Evolutionary conservation across 2,329 filamentous ascomycete species (phyloP).

Genomic region (Cladosporium sp.): DNA sequence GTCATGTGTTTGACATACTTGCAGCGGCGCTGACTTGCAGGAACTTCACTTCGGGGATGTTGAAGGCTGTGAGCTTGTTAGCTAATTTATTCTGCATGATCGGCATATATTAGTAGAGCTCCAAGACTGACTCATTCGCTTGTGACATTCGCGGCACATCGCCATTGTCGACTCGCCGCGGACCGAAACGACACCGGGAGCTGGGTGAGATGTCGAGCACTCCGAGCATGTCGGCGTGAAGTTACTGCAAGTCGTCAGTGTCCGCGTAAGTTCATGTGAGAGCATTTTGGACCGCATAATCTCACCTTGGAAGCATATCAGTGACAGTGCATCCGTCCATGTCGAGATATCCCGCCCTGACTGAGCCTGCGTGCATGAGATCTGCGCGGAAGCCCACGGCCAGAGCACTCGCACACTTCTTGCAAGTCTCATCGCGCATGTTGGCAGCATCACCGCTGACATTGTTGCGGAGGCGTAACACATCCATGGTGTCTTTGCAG

Average conservation of each 20-base stretch:
- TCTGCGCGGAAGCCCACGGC: slow-evolving; percentile 59
- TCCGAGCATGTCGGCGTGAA: slow-evolving; percentile 77
- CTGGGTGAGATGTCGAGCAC: slow-evolving; percentile 69
- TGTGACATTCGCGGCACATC: slow-evolving; percentile 77
- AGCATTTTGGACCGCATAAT: not conserved
- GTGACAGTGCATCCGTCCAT: slow-evolving; percentile 71
- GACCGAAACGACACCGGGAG: slow-evolving; percentile 68
- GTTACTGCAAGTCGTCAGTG: slow-evolving; percentile 52
- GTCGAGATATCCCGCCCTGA: slow-evolving; percentile 78
- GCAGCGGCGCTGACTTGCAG: slow-evolving; percentile 62
- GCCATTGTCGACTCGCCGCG: slow-evolving; percentile 73
- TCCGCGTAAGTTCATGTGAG: not conserved
- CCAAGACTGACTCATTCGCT: slow-evolving; percentile 63
- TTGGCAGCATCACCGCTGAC: slow-evolving; percentile 44
- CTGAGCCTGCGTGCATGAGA: slow-evolving; percentile 71
- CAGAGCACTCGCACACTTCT: slow-evolving; percentile 56
- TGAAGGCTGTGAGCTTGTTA: slow-evolving; percentile 55
- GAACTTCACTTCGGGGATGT: slow-evolving; percentile 77
- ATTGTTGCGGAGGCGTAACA: slow-evolving; percentile 65
- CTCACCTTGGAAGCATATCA: slow-evolving; percentile 71
- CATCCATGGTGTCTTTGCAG: slow-evolving; percentile 73
- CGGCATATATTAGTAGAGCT: not conserved
- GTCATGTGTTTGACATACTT: slow-evolving; percentile 35
- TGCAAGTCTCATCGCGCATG: slow-evolving; percentile 53
- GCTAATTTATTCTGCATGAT: not conserved